Base-by-base conservation (phyloP, 257 asterid genomes). In the Echium plantagineum region DNA sequence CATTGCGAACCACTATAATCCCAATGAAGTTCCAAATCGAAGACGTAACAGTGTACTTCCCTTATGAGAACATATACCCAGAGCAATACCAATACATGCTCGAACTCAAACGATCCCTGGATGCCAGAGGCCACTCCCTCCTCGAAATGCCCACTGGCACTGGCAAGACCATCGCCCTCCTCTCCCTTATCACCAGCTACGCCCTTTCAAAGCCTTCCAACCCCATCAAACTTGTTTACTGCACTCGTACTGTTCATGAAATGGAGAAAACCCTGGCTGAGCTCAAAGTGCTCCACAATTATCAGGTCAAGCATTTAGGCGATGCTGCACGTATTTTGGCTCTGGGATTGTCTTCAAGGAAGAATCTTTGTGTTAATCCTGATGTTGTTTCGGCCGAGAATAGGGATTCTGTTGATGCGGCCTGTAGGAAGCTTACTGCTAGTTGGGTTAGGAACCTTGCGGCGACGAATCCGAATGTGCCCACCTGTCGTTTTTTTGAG, bases 141-240 rank as follows among this genome's bases (percentile, higher is more conserved):
- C 79, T 91, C 2, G 98, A 91, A 62, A 91, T 91, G 98, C 97
- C 98, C 12, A 93, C 98, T 0, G 98, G 98, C 38, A 93, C 98
- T 46, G 97, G 98, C 0, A 93, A 89, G 57, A 93, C 98, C 47
- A 93, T 93, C 15, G 90, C 98, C 5, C 71, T 93, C 20, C 94
- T 93, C 49, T 93, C 96, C 7, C 65, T 93, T 19, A 93, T 93
- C 75, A 93, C 98, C 3, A 93, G 98, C 55, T 93, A 93, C 69
- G 59, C 79, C 2, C 63, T 93, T 21, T 84, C 95, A 4, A 93
- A 89, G 57, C 94, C 86, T 30, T 78, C 94, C 47, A 80, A 77
- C 57, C 84, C 85, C 13, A 78, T 86, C 21, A 93, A 93, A 66
- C 85, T 89, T 21, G 51, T 93, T 38, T 89, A 93, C 69, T 93